Base-by-base conservation (phyloP, 352 stramenopile species). In the Thalassiosira livingstoniorum region DNA sequence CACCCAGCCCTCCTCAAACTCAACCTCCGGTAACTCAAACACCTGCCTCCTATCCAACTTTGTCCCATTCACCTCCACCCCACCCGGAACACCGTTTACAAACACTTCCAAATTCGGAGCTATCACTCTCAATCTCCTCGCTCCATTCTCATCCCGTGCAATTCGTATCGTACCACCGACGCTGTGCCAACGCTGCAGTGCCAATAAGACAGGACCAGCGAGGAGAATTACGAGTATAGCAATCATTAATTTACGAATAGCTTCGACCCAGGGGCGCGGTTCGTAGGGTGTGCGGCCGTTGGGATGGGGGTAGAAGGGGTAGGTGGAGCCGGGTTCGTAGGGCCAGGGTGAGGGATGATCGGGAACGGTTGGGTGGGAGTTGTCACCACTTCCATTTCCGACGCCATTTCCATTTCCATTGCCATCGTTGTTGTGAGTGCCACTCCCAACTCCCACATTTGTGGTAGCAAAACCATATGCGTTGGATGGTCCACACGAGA, bases 21-120 rank as follows among this genome's bases (percentile, higher is more conserved):
- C 57, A 55, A 86, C 65, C 64, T 86, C 65, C 27, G 78, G 78
- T 4, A 86, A 51, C 0, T 64, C 39, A 67, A 82, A 86, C 18
- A 86, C 78, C 29, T 86, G 78, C 0, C 67, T 68, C 25, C 78
- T 68, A 74, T 85, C 78, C 27, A 85, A 53, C 45, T 81, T 85
- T 1, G 70, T 78, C 2, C 78, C 78, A 58, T 85, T 85, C 11
- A 43, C 32, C 58, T 85, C 78, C 15, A 80, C 70, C 13, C 57
- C 58, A 5, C 69, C 78, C 4, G 62, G 69, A 34, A 71, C 32
- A 4, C 78, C 78, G 47, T 80, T 80, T 21, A 85, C 55, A 32
- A 85, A 85, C n/a, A 73, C 57, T 39, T 78, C 71, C 34, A 85
- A 32, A 53, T 74, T 85, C 10, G 78, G 78, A 51, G 45, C 37